These are phyloP conservation scores for Macrophomina tecta DNA, from an alignment of 2,329 filamentous ascomycete species.

Conservation along the genomic window DNA sequence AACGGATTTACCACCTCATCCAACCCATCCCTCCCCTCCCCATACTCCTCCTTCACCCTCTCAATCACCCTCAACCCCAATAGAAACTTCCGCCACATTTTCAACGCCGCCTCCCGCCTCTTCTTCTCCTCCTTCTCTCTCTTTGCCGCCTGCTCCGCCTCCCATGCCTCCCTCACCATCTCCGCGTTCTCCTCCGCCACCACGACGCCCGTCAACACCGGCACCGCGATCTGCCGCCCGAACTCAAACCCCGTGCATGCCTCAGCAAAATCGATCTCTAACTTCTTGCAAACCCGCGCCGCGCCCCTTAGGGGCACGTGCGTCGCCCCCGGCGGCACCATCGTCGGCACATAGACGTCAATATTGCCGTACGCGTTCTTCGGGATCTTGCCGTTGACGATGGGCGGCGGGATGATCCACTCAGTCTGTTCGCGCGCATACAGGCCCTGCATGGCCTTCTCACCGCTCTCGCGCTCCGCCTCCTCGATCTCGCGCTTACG, in stretches of 20 bases:
- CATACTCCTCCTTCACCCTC: slow-evolving; percentile 78
- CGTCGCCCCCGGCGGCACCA: slow-evolving; percentile 84
- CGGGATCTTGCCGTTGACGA: slow-evolving; percentile 82
- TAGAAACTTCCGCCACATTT: slow-evolving; percentile 84
- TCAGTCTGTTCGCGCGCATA: slow-evolving; percentile 87
- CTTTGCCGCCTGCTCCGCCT: slow-evolving; percentile 74
- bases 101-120: slow-evolving; percentile 73
- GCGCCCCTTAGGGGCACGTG: slow-evolving; percentile 83
- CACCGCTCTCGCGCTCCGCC: slow-evolving; percentile 76
- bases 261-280: slow-evolving; percentile 89
- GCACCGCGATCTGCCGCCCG: slow-evolving; percentile 90
- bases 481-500: slow-evolving; percentile 89
- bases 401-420: slow-evolving; percentile 91
- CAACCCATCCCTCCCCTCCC: slow-evolving; percentile 50
- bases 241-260: slow-evolving; percentile 97
- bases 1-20: slow-evolving; percentile 62
- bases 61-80: slow-evolving; percentile 84
- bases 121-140: slow-evolving; percentile 81
- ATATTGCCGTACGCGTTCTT: slow-evolving; percentile 97
- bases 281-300: slow-evolving; percentile 78
- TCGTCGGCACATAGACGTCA: slow-evolving; percentile 90
- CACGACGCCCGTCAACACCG: slow-evolving; percentile 88
- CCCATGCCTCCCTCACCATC: slow-evolving; percentile 77
- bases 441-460: slow-evolving; percentile 84
- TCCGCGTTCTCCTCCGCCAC: slow-evolving; percentile 81